These are phyloP conservation scores for Arbutus unedo DNA, from an alignment of 148 eudicot genomes.

Conservation along the genomic window DNA sequence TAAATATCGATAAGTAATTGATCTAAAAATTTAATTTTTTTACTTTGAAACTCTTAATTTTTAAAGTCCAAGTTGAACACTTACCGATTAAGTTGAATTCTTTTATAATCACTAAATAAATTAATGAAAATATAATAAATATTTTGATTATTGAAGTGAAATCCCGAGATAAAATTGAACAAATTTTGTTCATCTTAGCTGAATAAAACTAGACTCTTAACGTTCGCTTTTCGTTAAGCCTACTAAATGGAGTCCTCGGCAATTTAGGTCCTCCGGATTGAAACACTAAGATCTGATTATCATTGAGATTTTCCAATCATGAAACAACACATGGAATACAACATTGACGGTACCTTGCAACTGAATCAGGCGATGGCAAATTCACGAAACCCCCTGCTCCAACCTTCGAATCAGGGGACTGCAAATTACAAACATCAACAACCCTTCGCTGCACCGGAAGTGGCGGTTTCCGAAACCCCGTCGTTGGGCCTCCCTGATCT, in stretches of 20 bases:
- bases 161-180: too few species aligned
- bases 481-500: conserved; percentile 33
- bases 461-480: conserved; percentile 56
- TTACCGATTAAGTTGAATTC: too few species aligned
- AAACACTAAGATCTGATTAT: neutral
- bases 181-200: too few species aligned
- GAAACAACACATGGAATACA: neutral
- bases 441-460: conserved; percentile 46
- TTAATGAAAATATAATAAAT: too few species aligned
- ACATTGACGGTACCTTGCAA: conserved; percentile 41
- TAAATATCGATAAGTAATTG: too few species aligned
- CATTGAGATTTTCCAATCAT: neutral
- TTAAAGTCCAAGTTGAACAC: too few species aligned
- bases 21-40: too few species aligned
- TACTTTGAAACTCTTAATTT: too few species aligned
- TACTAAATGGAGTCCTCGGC: neutral
- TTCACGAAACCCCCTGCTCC: conserved; percentile 33
- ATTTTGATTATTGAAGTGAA: neutral
- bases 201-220: neutral
- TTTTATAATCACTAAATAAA: too few species aligned
- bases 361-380: conserved; percentile 70
- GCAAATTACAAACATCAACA: conserved; percentile 40
- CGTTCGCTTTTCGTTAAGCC: too few species aligned
- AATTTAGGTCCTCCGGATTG: neutral
- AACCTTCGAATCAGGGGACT: conserved; percentile 49